Base-by-base conservation (phyloP, 192 early-diverging fungal species). In the Podochytrium sp. region DNA sequence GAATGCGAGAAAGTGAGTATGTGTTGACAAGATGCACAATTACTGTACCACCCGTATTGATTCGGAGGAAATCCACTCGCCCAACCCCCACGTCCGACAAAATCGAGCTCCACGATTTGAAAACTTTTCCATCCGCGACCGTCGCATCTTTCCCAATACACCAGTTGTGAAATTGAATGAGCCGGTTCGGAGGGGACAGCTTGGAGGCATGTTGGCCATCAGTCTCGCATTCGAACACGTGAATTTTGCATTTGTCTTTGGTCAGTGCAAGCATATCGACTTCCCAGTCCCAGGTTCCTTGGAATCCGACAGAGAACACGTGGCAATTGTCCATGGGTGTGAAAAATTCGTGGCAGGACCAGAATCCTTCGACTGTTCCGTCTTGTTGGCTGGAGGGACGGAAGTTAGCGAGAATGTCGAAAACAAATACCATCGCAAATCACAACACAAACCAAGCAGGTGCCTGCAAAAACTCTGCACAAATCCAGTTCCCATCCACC, bases 21-120 rank as follows among this genome's bases (percentile, higher is more conserved):
- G 27, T 10, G 10, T 32, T 29, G 27, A 57, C 10, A 57, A 57
- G 27, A 29, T 32, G 10, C 20, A 25, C 32, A 29, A 32, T 32
- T 12, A 18, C 10, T 29, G 27, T 18, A 57, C 59, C 59, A 20
- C 37, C 59, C 30, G 23, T 37, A 40, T 34, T 20, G 6, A 61
- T 23, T 40, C 37, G 30, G 30, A 61, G 12, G 12, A 18, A 25
- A 40, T 40, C 39, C 16, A 61, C 35, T 25, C 34, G 33, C 12
- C 6, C 14, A 6, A 61, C 6, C 39, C 23, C 23, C 27, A 61
- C 7, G 30, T 61, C 59, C 25, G 20, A 27, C 35, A 61, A 5
- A 40, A 34, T 61, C 7, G 29, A 34, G 5, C 35, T 23, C 59
- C 59, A 61, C 35, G 59, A 61, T 37, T 61, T 61, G 59, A 27